Conservation (phyloP, 305 asterid species). For the Fraxinus greggii region DNA sequence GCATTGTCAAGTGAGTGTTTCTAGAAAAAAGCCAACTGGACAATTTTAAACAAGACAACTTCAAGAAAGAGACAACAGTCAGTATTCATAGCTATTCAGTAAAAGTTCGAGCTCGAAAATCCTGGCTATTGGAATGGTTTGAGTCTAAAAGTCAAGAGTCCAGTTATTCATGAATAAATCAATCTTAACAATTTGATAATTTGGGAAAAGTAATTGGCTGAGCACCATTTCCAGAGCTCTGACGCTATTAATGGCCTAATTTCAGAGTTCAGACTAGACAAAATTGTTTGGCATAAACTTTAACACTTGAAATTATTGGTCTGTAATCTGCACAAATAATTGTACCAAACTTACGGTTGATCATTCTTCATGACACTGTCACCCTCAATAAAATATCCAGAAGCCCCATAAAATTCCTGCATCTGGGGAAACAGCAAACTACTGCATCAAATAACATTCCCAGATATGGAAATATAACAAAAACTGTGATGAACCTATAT, state of each 20-base stretch:
- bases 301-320: not conserved
- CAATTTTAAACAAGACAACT: not conserved
- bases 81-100: not conserved
- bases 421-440: conserved; percentile 49
- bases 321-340: not conserved
- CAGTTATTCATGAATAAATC: not conserved
- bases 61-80: not conserved
- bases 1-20: not conserved
- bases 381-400: conserved; percentile 73
- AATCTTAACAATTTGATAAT: not conserved
- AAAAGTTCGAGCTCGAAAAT: not conserved
- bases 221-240: not conserved
- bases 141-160: not conserved
- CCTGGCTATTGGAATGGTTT: not conserved
- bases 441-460: not conserved
- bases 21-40: not conserved
- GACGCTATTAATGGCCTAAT: not conserved
- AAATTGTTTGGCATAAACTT: conserved; percentile 3
- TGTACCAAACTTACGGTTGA: conserved; percentile 44
- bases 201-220: not conserved
- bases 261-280: not conserved
- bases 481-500: not conserved
- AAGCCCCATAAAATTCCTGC: conserved; percentile 87
- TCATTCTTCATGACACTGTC: conserved; percentile 43
- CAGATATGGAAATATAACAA: conserved; percentile 3